Base-by-base conservation (phyloP, 805 yeast genomes). In the Hermanozyma aechmeae region DNA sequence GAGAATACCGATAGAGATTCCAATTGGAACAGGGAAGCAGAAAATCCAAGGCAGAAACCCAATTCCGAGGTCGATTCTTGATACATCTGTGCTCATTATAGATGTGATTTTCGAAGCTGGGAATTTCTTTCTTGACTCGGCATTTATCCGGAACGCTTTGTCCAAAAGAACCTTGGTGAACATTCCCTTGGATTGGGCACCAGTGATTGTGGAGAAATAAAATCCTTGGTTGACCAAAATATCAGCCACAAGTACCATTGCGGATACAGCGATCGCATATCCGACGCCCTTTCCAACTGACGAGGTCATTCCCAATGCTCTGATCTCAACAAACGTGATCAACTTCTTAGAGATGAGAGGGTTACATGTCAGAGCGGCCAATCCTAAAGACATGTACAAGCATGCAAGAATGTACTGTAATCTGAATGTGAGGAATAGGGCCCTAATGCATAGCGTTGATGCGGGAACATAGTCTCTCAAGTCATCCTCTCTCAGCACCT, bases 51-150 rank as follows among this genome's bases (percentile, higher is more conserved):
- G 26, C 23, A 30, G 25, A 21, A 26, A 31, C 12, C 27, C 28
- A 13, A 34, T 10, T 5, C 36, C 36, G 9, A 37, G 11, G 2
- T 42, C 37, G 11, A 28, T 24, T 22, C 45, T 29, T n/a, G 45
- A 34, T 2, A 38, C 20, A 27, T 45, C 48, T 5, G 46, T 32
- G 10, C 39, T 33, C 13, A 43, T 23, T 27, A 45, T 28, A 10
- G 45, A 34, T 5, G 41, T 39, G 21, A 43, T 32, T 13, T 30
- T 34, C 8, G 40, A 30, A 2, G 31, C 13, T 2, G 48, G 41
- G 25, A 29, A 45, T 13, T 28, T 29, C 21, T 33, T 33, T 17
- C 30, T 35, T 5, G 39, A 29, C 14, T 23, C 26, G 12, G 30
- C 30, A 29, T 35, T 35, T 26, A 45, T 31, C 17, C 26, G 25